Evolutionary conservation across 371 early-diverging fungal genomes (phyloP), one percentile per base, ranked within the genome.

Genomic region (Paraphysoderma sedebokerense): DNA sequence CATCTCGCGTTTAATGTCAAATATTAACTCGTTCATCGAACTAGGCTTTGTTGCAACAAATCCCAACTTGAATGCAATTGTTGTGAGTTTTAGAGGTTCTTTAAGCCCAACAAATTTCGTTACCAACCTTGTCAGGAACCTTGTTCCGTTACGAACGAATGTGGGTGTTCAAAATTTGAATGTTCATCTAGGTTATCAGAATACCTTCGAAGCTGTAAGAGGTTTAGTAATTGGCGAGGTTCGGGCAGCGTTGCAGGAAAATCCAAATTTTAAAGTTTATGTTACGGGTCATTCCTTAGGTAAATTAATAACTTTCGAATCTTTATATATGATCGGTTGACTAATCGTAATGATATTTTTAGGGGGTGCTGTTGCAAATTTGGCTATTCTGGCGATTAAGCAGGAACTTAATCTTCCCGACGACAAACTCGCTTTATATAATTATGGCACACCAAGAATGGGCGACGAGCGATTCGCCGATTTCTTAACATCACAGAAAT

Each of bases 251-350:
- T n/a, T n/a, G n/a, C n/a, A n/a, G n/a, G n/a, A n/a, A n/a, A n/a
- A n/a, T n/a, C n/a, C n/a, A n/a, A n/a, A n/a, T n/a, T n/a, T 67
- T 23, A 66, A 67, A 29, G 31, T 72, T 2, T 72, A 70, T 69
- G 46, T 72, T 5, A 63, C 68, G 5, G 72, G 72, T 0, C 70
- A 72, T 49, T 72, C 70, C 0, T 47, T 72, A 8, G 70, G 71
- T n/a, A n/a, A 46, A 11, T n/a, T 19, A 42, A 7, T 9, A 15
- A 7, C 23, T 24, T 28, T 13, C 23, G 9, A 7, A 9, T 39
- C 15, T 39, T 15, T 39, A n/a, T n/a, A n/a, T n/a, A n/a, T n/a
- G n/a, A n/a, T n/a, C n/a, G n/a, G n/a, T n/a, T n/a, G n/a, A n/a
- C n/a, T n/a, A n/a, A n/a, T n/a, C n/a, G n/a, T n/a, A n/a, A n/a